A percentile compares a stretch with the other conserved stretches of the same genome.
These are phyloP conservation scores for Paecilomyces variotii DNA, from an alignment of 2,329 filamentous ascomycete species.

Conservation along the genomic window DNA sequence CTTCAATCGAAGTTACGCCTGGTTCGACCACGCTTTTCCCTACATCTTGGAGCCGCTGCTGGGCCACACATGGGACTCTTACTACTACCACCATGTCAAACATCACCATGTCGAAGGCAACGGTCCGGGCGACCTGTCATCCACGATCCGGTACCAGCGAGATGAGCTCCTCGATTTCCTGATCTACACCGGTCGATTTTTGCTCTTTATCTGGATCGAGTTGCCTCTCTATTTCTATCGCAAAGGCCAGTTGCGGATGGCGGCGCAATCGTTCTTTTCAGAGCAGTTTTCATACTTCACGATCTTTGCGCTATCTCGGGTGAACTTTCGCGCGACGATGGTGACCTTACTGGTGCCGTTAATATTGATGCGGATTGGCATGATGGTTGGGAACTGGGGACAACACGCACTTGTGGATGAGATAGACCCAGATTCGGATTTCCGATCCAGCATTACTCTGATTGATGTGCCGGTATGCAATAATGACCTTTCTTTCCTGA, in stretches of 20 bases:
- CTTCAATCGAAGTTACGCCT: conserved; percentile 45
- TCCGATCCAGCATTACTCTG: conserved; percentile 68
- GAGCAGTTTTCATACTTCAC: conserved; percentile 53
- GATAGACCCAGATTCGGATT: conserved; percentile 67
- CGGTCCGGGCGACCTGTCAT: conserved; percentile 66
- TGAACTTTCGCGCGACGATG: conserved; percentile 48
- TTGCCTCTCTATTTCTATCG: conserved; percentile 64
- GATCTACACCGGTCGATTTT: conserved; percentile 66
- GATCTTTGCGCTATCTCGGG: conserved; percentile 42
- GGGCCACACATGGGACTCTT: conserved; percentile 79
- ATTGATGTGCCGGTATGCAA: conserved; percentile 64
- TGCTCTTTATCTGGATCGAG: conserved; percentile 66
- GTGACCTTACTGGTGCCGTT: conserved; percentile 63
- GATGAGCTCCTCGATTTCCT: conserved; percentile 60
- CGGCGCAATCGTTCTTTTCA: conserved; percentile 50
- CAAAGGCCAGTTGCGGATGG: conserved; percentile 51
- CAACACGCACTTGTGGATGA: conserved; percentile 76
- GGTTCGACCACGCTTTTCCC: conserved; percentile 60
- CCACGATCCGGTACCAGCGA: conserved; percentile 68
- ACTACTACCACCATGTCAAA: conserved; percentile 81
- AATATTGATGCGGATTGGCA: conserved; percentile 55
- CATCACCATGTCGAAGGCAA: conserved; percentile 79
- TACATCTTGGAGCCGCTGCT: conserved; percentile 68
- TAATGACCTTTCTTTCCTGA: not conserved
- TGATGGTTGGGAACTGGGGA: conserved; percentile 81